Base-by-base conservation (phyloP, 257 asterid species). In the Solanum sitiens region DNA sequence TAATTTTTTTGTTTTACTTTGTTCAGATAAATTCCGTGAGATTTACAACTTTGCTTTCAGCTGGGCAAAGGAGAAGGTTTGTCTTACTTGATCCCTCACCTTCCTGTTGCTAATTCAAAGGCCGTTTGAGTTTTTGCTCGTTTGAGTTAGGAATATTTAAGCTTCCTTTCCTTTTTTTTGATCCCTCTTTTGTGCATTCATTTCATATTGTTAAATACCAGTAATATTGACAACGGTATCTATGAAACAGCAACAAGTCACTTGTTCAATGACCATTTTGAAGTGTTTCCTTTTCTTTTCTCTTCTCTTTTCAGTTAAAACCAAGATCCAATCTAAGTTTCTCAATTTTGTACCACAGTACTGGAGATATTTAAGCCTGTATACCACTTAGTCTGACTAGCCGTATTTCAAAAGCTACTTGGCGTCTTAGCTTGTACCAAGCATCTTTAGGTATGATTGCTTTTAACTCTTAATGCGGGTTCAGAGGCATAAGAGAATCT, bases 21-120 rank as follows among this genome's bases (percentile, higher is more conserved):
- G 37, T 91, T 50, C 98, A 97, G 99, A 96, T 30, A 97, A 95
- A 90, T 96, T 96, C 89, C 92, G 93, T 20, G 99, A 96, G 89
- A 96, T 97, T 90, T 97, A 97, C 92, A 94, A 97, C 91, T 97
- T 94, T 88, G 99, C 99, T 83, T 97, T 97, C 90, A 95, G 98
- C 89, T 97, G 99, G 99, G 99, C 99, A 88, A 97, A 96, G 89
- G 99, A 97, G 91, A 96, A 97, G 99, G 99, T 97, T 89, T 82
- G 75, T 80, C 85, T 47, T 80, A 18, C 70, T 80, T 80, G 85
- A 27, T 50, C 11, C 7, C 30, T 50, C 85, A 18, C 70, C 85
- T 50, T 80, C 13, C 30, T 18, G 70, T 50, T 0, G 44, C 42
- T 30, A 80, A 44, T 80, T 50, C 68, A 3, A 30, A 30, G 70